Conservation (phyloP, 805 yeast species). For the Cyberlindnera xylosilytica region DNA sequence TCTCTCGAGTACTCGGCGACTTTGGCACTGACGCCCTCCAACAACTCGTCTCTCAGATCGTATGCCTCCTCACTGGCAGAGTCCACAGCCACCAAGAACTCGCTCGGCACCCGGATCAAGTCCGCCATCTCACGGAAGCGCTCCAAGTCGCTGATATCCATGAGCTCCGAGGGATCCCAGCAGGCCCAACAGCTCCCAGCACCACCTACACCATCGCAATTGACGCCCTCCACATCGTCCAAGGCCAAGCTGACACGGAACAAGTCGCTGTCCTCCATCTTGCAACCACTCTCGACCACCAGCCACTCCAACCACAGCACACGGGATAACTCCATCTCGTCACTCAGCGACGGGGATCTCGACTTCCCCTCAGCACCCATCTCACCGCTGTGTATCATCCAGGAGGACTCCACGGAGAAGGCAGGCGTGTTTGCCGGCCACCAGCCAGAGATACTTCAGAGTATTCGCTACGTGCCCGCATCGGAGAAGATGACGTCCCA, state of each 20-base stretch:
- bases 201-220: background rate
- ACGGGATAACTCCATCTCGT: constrained; percentile 26
- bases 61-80: constrained; percentile 23
- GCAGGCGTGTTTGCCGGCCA: background rate
- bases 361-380: constrained; percentile 14
- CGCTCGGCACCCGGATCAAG: constrained; percentile 12
- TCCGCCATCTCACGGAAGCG: constrained; percentile 14
- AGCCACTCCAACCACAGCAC: constrained; percentile 13
- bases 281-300: constrained; percentile 7
- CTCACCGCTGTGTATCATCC: constrained; percentile 21
- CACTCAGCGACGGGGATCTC: constrained; percentile 21
- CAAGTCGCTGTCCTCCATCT: constrained; percentile 5
- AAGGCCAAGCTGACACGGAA: constrained; percentile 7
- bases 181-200: background rate
- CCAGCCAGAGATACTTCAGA: constrained; percentile 3
- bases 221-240: background rate
- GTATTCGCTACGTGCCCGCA: constrained; percentile 6
- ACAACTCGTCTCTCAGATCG: constrained; percentile 23
- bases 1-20: constrained; percentile 4
- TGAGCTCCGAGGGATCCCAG: constrained; percentile 7
- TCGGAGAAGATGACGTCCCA: constrained; percentile 4
- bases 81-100: constrained; percentile 16
- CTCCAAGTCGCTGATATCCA: constrained; percentile 14
- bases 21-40: constrained; percentile 20
- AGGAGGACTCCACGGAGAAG: constrained; percentile 21